Evolutionary conservation across 768 basidiomycete species (phyloP), one percentile per base, ranked within the genome.

Genomic region (Lentinula sp.): DNA sequence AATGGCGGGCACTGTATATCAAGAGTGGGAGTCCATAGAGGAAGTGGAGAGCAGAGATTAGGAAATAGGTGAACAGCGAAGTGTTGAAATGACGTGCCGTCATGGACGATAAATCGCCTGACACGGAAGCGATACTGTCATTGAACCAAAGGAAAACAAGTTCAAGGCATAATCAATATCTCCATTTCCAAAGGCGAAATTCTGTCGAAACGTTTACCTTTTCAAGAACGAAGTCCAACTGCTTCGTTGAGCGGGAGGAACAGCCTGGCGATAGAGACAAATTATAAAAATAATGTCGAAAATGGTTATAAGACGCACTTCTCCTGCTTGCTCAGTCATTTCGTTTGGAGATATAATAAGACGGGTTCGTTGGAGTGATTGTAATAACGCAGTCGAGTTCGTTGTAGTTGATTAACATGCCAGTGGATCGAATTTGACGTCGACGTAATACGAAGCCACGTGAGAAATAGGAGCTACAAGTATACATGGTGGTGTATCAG

Each of bases 221-320:
- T 96, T 97, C 70, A 97, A 78, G 75, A 97, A 96, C 2, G 87
- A 86, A 0, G 88, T 81, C 95, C 95, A 97, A 74, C 87, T 91
- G 68, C 87, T 77, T 67, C 92, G 85, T 74, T 96, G 94, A 52
- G 88, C 80, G 63, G 82, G 82, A 43, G 93, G 93, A 54, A 96
- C 91, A 64, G 87, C 90, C 79, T 82, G 64, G 43, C 20, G 13
- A 59, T 90, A 79, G 81, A 61, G 68, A 50, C 20, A 16, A 52
- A 66, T 66, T 20, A 50, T 55, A 67, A 71, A 65, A 65, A 63
- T 58, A 46, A 53, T n/a, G 61, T 61, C 69, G 65, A 67, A 35
- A 63, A 64, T 67, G 59, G 69, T 65, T 60, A 65, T 63, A 67
- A 60, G 52, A 71, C 68, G 68, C 66, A 74, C 76, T 67, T 77